These are phyloP conservation scores for Prunella vulgaris DNA, from an alignment of 257 asterid genomes.

Conservation along the genomic window DNA sequence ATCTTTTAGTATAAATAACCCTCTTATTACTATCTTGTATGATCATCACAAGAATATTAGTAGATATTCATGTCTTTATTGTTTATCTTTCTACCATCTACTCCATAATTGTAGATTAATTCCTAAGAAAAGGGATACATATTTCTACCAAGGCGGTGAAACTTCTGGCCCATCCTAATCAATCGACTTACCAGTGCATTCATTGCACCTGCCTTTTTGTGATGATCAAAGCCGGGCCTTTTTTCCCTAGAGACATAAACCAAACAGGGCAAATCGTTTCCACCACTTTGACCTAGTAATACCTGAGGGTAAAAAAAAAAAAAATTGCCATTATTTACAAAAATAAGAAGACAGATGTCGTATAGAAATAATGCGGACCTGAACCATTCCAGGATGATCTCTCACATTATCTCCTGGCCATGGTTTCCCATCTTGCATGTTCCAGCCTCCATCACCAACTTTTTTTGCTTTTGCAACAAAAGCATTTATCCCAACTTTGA, in stretches of 20 bases:
- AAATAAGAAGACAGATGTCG: neutral
- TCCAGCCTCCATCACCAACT: slow-evolving; percentile 16
- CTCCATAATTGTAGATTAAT: too few species aligned
- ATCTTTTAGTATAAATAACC: too few species aligned
- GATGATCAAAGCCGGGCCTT: slow-evolving; percentile 16
- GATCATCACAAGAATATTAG: too few species aligned
- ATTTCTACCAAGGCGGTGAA: neutral
- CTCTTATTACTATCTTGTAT: too few species aligned
- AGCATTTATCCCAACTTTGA: slow-evolving; percentile 13
- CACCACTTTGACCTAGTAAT: slow-evolving; percentile 5
- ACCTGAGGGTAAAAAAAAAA: neutral
- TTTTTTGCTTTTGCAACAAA: slow-evolving; percentile 6
- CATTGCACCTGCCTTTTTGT: slow-evolving; percentile 9
- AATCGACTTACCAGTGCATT: slow-evolving; percentile 10
- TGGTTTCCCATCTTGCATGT: slow-evolving; percentile 10
- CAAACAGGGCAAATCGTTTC: slow-evolving; percentile 9
- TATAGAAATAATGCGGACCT: neutral
- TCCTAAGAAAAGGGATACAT: neutral
- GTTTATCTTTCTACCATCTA: too few species aligned
- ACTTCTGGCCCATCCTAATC: neutral
- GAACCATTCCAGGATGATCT: slow-evolving; percentile 17
- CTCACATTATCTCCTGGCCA: slow-evolving; percentile 13
- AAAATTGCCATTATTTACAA: neutral
- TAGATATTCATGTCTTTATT: too few species aligned
- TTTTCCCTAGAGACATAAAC: slow-evolving; percentile 11